phyloP scores from a whole-genome alignment of 768 basidiomycete genomes.

The Russula virescens region DNA sequence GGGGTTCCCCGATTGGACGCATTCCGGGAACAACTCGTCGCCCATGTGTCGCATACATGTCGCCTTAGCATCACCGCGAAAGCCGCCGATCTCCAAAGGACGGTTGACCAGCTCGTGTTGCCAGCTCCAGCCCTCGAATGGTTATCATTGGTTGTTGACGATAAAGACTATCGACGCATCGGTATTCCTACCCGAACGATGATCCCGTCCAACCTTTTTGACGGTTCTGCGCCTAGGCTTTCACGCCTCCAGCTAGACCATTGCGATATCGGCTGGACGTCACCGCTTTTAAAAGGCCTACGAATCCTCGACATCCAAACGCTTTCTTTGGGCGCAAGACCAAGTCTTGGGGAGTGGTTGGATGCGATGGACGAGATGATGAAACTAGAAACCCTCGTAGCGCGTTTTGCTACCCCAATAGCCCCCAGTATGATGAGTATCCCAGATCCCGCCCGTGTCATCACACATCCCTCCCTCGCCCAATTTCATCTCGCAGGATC shows the following conservation, averaged over 20 bases:
- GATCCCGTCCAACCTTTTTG: neutral
- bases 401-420: neutral
- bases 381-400: conserved; percentile 2
- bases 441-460: neutral
- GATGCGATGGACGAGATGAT: conserved; percentile 7
- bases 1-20: neutral
- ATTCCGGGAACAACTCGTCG: neutral
- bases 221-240: neutral
- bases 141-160: neutral
- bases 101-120: neutral
- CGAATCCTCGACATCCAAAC: neutral
- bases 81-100: neutral
- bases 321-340: neutral
- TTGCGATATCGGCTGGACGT: neutral
- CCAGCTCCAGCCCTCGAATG: neutral
- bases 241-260: neutral
- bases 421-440: neutral
- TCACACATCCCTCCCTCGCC: neutral
- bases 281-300: conserved; percentile 1
- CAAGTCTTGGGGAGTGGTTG: conserved; percentile 3
- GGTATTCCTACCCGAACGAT: neutral
- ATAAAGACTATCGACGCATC: too few species aligned
- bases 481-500: neutral
- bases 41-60: neutral
- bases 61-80: neutral